These are phyloP conservation scores for Apiospora arundinis DNA, from an alignment of 2,329 filamentous ascomycete species.

Conservation along the genomic window DNA sequence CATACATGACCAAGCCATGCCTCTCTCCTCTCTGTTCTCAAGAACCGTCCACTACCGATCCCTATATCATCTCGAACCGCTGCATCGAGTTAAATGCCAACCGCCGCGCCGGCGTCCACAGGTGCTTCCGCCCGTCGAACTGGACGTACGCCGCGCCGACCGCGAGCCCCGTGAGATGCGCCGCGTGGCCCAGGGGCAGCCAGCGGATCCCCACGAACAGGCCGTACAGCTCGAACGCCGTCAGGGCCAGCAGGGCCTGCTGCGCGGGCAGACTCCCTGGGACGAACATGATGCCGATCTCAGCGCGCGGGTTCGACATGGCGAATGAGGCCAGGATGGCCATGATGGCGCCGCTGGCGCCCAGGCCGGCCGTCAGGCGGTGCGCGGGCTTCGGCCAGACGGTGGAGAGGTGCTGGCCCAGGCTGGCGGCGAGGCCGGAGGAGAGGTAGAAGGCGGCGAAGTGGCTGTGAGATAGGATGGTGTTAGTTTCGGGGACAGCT, in stretches of 20 bases:
- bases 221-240: constrained; percentile 33
- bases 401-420: constrained; percentile 32
- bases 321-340: constrained; percentile 34
- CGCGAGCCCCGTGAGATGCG: constrained; percentile 35
- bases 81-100: constrained; percentile 34
- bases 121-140: constrained; percentile 29
- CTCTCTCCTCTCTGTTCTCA: no score
- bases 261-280: constrained; percentile 28
- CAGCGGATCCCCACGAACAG: constrained; percentile 32
- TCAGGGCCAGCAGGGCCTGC: constrained; percentile 26
- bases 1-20: not conserved
- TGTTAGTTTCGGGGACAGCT: not conserved
- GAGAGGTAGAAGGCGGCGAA: constrained; percentile 39
- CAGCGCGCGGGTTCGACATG: constrained; percentile 27
- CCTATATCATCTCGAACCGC: constrained; percentile 30
- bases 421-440: constrained; percentile 32
- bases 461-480: constrained; percentile 26
- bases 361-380: constrained; percentile 23
- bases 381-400: constrained; percentile 27
- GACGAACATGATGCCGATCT: constrained; percentile 32
- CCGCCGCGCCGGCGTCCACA: constrained; percentile 35
- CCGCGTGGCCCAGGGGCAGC: constrained; percentile 29
- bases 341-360: constrained; percentile 35
- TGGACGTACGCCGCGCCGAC: constrained; percentile 33
- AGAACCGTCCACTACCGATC: no score